Base-by-base conservation (phyloP, 1,284 basidiomycete genomes). In the Phylloboletellus chloephorus region DNA sequence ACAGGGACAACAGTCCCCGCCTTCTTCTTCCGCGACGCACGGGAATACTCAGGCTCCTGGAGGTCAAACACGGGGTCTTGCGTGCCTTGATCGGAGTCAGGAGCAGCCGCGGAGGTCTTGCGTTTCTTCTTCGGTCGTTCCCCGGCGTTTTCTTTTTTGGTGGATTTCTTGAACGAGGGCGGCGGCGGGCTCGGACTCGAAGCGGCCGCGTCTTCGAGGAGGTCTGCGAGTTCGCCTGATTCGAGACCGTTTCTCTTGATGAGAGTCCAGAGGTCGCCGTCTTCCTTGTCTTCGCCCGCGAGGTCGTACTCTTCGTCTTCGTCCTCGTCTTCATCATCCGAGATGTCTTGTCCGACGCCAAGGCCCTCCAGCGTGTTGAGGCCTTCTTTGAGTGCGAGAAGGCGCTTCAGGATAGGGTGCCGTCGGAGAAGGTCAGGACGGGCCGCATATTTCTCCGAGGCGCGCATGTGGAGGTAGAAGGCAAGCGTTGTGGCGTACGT, bases 401-500 rank as follows among this genome's bases (percentile, higher is more conserved):
- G 76, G 10, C 94, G 87, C 17, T 71, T 66, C 49, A 97, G 71
- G 51, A 97, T 81, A 0, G 91, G 88, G 58, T 92, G 87, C 0
- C 72, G 66, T 49, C 79, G 72, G 26, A 94, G 74, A 24, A 74
- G 66, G 21, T 83, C 73, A 2, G 87, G 85, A 12, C 74, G 67
- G 50, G 71, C 61, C 29, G 73, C 63, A 60, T 87, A 77, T 65
- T 82, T 75, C 30, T 76, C 68, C 38, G 75, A 76, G 15, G 86
- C 71, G 11, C 89, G 80, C 19, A 98, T 74, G 61, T 94, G 82
- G 37, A 98, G 73, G 68, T 96, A 98, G 69, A 94, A 98, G 0
- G 93, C 87, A 32, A 98, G 81, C 1, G 83, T 86, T 1, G 92
- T 89, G 7, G 88, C 76, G 61, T 98, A 98, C 7, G 93, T 89